Evolutionary conservation across 2,329 filamentous ascomycete species (phyloP), one percentile per base, ranked within the genome.

Genomic region (Phialocephala subalpina): DNA sequence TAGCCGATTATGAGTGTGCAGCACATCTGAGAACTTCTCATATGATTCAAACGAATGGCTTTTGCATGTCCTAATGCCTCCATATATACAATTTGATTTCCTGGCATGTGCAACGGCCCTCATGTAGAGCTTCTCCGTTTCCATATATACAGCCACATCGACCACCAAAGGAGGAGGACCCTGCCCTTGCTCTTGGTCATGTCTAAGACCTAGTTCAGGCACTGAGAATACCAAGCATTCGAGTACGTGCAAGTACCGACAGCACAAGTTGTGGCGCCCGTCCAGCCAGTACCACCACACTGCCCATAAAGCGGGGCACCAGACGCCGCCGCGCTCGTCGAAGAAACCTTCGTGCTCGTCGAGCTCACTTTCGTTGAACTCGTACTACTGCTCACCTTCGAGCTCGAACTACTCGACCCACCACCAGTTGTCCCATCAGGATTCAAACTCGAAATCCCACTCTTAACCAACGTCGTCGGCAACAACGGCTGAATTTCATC

Each of bases 401-500:
- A 49, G n/a, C n/a, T n/a, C 27, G 53, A 52, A 22, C 20, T 25
- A 14, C 9, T 22, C 18, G 38, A 20, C 29, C 40, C 14, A 22
- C 47, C 40, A 11, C 57, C 55, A 25, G 36, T 57, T 8, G 40
- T 33, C 35, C 47, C 58, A 1, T 58, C 36, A 1, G 58, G 53
- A 49, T 63, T 67, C 3, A 65, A 29, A 60, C 58, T 71, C 53
- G 65, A 63, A 7, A 62, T 47, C n/a, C 69, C 69, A 9, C 42
- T 60, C 56, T 63, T 66, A 7, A 59, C 53, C n/a, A 66, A 22
- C 1, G 74, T 73, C 14, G 69, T 75, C 0, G 82, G 82, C 14
- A 83, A 72, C 35, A 81, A 74, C n/a, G 80, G 79, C 71, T 82
- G 77, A 38, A 84, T 77, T 1, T 78, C 76, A n/a, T 78, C 76